Base-by-base conservation (phyloP, 139 green algal genomes). In the Yamagishiella unicocca region DNA sequence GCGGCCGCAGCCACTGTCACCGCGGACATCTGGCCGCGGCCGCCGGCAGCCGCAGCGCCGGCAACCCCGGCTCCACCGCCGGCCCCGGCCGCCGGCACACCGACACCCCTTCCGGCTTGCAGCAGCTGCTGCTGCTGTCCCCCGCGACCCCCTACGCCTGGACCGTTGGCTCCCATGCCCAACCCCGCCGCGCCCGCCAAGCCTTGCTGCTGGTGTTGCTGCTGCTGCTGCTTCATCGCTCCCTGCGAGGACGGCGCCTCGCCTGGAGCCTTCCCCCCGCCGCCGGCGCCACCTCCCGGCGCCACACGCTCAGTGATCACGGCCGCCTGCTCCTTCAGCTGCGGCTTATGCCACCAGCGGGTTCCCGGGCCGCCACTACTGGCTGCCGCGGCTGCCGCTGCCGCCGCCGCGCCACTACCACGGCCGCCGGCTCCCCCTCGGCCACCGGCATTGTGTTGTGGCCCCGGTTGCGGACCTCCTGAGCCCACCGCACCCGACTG, bases 271-370 rank as follows among this genome's bases (percentile, higher is more conserved):
- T 5, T 22, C 1, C 1, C 27, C 42, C 64, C 64, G 25, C 42
- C 80, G 62, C 31, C 55, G 3, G 54, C 45, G 1, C 45, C 74
- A 40, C n/a, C 19, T 46, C 43, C 53, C 2, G 22, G 50, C 2
- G 21, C 54, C 37, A 53, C 45, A 1, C 80, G 80, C 8, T 86
- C 64, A 7, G 80, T 86, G 22, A 86, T 86, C 42, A 25, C 80
- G 27, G 45, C 64, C n/a, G 80, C 80, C 35, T 78, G 64, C 43
- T 86, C 80, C 80, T 78, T 77, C 21, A 78, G 64, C 80, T 86
- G 43, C 22, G 61, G 80, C 80, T 86, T 86, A 22, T 86, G 80
- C 80, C 80, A 86, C 80, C 80, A 86, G 4, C 80, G 80, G 19
- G 79, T 85, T n/a, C n/a, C n/a, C 29, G 72, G n/a, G 43, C 42